Percentiles rank a stretch among this genome's conserved stretches.
Conservation (phyloP, 108 stramenopile genomes). For the Stephanodiscus minutulus region DNA sequence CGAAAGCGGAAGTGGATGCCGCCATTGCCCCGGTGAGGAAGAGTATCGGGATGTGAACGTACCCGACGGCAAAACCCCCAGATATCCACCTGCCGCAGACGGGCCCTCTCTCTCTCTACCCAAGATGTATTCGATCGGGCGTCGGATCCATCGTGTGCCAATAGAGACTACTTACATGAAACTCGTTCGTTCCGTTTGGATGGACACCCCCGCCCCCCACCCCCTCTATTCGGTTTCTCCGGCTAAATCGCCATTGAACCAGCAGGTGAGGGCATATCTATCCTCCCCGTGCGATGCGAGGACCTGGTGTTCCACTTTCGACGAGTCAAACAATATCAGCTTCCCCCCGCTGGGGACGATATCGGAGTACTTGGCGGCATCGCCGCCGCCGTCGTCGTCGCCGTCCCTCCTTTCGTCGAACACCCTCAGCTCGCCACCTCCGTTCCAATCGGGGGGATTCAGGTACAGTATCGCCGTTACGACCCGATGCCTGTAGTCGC, state of each 20-base stretch:
- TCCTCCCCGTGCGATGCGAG: slow-evolving; percentile 8
- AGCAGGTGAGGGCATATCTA: slow-evolving; percentile 27
- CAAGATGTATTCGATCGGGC: too few relatives aligned
- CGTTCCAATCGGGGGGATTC: slow-evolving; percentile 34
- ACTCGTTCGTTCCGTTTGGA: too few relatives aligned
- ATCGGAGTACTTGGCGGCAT: slow-evolving; percentile 3
- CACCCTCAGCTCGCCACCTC: slow-evolving; percentile 16
- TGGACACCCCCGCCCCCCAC: too few relatives aligned
- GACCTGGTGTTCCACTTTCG: slow-evolving; percentile 33
- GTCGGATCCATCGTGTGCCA: too few relatives aligned
- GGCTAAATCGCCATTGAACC: slow-evolving; percentile 15
- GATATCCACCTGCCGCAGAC: too few relatives aligned
- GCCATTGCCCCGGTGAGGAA: too few relatives aligned
- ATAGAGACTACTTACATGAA: too few relatives aligned
- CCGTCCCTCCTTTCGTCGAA: not conserved
- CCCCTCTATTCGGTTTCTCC: not conserved
- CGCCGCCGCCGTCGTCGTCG: not conserved
- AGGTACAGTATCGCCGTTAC: slow-evolving; percentile 43
- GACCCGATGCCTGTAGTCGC: slow-evolving; percentile 37
- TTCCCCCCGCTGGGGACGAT: slow-evolving; percentile 29
- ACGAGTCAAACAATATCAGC: slow-evolving; percentile 32
- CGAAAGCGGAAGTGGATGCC: too few relatives aligned
- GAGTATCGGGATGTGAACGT: too few relatives aligned
- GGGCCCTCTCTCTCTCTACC: too few relatives aligned
- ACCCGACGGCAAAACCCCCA: too few relatives aligned